Percentiles rank a stretch among this genome's conserved stretches.
These are phyloP conservation scores for Monascus ruber DNA, from an alignment of 2,329 filamentous ascomycete species.

Conservation along the genomic window DNA sequence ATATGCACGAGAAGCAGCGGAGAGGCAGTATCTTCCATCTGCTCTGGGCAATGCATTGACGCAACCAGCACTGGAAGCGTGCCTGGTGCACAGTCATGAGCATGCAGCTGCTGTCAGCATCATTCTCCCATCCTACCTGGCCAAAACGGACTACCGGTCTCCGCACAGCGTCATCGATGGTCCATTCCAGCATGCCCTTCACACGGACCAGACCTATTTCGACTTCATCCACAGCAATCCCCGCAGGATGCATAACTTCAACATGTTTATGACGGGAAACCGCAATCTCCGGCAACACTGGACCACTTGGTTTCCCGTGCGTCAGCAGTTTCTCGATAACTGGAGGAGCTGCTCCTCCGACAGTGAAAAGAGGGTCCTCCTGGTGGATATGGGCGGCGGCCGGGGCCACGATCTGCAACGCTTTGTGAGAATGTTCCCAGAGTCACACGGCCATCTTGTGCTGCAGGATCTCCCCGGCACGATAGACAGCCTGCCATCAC, in stretches of 20 bases:
- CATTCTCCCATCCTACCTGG: too few relatives aligned
- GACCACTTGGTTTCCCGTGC: slow-evolving; percentile 10
- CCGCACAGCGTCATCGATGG: slow-evolving; percentile 3
- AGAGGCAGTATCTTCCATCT: too few relatives aligned
- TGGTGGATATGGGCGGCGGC: slow-evolving; percentile 31
- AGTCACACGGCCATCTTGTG: slow-evolving; percentile 17
- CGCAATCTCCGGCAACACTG: slow-evolving; percentile 2
- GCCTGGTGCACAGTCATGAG: too few relatives aligned
- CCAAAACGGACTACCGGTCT: too few relatives aligned
- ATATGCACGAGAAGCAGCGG: too few relatives aligned
- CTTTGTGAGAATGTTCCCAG: slow-evolving; percentile 17
- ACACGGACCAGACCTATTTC: slow-evolving; percentile 16
- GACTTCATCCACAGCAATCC: slow-evolving; percentile 14
- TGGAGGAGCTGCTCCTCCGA: too few relatives aligned
- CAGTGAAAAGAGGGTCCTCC: slow-evolving; percentile 3
- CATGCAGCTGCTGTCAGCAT: too few relatives aligned
- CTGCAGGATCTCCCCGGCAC: slow-evolving; percentile 27
- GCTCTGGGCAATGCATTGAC: too few relatives aligned
- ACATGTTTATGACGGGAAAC: slow-evolving; percentile 14
- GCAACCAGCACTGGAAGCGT: too few relatives aligned
- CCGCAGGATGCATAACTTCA: slow-evolving; percentile 13
- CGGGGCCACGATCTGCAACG: slow-evolving; percentile 20
- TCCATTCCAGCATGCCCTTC: slow-evolving; percentile 17
- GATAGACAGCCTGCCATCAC: slow-evolving; percentile 10
- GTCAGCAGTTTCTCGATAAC: too few relatives aligned